Evolutionary conservation across 2,329 filamentous ascomycete species (phyloP).

Genomic region (Diaporthe sp.): DNA sequence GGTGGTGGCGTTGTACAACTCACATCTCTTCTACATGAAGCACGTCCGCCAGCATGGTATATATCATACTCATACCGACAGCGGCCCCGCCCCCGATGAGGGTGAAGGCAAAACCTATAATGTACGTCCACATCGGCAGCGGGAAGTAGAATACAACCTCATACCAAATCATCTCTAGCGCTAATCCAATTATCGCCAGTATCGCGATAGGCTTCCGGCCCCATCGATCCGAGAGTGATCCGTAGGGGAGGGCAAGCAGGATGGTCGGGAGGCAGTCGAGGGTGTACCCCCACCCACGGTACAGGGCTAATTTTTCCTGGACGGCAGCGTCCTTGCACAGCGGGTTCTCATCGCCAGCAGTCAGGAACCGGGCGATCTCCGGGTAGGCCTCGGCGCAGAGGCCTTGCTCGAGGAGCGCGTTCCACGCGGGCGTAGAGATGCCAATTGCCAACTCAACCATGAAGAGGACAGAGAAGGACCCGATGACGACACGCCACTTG

Average conservation of each 20-base stretch:
- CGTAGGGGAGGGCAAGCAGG: constrained; percentile 59
- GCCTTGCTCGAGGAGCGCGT: constrained; percentile 65
- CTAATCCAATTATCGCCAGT: constrained; percentile 44
- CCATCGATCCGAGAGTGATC: constrained; percentile 60
- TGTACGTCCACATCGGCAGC: constrained; percentile 48
- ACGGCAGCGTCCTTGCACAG: constrained; percentile 63
- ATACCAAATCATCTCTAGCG: constrained; percentile 42
- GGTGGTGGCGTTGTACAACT: neutral
- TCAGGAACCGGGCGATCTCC: constrained; percentile 49
- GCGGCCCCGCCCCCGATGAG: constrained; percentile 57
- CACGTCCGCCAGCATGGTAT: constrained; percentile 60
- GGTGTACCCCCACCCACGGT: constrained; percentile 60
- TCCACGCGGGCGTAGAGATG: constrained; percentile 54
- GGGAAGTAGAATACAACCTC: constrained; percentile 49
- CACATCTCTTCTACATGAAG: constrained; percentile 49
- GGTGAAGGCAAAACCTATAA: constrained; percentile 54
- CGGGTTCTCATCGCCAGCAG: constrained; percentile 51
- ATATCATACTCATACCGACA: constrained; percentile 58
- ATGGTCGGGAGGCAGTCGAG: constrained; percentile 61
- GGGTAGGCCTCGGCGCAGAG: constrained; percentile 64
- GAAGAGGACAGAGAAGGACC: constrained; percentile 52
- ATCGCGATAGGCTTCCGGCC: constrained; percentile 62
- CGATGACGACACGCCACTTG: constrained; percentile 45
- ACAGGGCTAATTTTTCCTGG: constrained; percentile 64
- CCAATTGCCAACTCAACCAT: constrained; percentile 56